Conservation (phyloP, 441 rosid species). For the Pelargonium citronellum region DNA sequence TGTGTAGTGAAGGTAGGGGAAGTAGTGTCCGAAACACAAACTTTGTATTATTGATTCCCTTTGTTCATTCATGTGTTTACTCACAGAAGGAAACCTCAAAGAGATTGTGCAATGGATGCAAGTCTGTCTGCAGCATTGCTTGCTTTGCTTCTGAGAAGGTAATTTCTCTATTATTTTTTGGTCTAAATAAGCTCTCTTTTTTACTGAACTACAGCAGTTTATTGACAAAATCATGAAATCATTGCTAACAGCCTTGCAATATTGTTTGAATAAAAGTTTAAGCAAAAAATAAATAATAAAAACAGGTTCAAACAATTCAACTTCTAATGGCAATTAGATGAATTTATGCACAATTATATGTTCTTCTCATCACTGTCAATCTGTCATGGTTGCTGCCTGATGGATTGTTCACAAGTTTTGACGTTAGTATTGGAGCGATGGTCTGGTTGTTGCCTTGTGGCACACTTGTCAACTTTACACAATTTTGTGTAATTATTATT, state of each 20-base stretch:
- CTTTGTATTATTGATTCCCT: neutral
- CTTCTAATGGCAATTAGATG: neutral
- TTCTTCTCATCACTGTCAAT: neutral
- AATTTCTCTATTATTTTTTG: neutral
- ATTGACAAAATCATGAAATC: neutral
- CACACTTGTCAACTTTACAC: neutral
- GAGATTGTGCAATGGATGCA: conserved; percentile 74
- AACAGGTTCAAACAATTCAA: neutral
- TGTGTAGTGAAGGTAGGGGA: neutral
- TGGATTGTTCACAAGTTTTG: no score
- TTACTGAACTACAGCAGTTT: neutral
- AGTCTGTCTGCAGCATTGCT: conserved; percentile 69
- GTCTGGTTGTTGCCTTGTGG: neutral
- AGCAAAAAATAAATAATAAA: neutral
- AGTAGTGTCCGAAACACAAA: neutral
- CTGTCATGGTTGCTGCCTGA: no score
- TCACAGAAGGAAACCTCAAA: conserved; percentile 37
- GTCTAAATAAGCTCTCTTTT: neutral
- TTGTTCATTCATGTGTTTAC: neutral
- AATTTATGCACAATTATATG: neutral
- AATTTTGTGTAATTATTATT: neutral
- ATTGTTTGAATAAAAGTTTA: neutral
- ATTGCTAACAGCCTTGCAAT: neutral
- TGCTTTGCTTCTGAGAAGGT: conserved; percentile 89
- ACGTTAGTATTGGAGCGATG: no score